These are phyloP conservation scores for Fusarium odoratissimum DNA, from an alignment of 2,329 filamentous ascomycete species.

Conservation along the genomic window DNA sequence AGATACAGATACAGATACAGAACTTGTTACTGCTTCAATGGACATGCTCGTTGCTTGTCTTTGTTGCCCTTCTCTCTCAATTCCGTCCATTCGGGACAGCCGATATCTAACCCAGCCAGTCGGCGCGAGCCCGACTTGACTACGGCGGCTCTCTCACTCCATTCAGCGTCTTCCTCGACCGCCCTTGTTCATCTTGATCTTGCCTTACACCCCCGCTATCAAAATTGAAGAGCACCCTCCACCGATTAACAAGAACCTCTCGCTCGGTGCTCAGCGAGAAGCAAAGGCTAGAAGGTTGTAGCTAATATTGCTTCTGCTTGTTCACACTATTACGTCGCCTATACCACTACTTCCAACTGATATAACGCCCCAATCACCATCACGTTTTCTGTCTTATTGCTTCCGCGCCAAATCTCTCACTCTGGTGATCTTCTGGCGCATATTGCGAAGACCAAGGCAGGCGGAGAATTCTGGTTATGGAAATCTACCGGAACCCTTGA, in stretches of 20 bases:
- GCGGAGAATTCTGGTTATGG: constrained; percentile 54
- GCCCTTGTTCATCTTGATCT: constrained; percentile 35
- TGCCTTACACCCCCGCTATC: constrained; percentile 36
- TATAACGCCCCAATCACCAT: constrained; percentile 36
- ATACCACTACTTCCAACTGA: constrained; percentile 29
- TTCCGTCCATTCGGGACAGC: constrained; percentile 41
- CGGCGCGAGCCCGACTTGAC: constrained; percentile 41
- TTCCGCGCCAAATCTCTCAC: constrained; percentile 36
- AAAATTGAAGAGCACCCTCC: constrained; percentile 13
- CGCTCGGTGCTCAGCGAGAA: constrained; percentile 24
- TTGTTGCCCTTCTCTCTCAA: constrained; percentile 40
- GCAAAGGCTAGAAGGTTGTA: constrained; percentile 32
- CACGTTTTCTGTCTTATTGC: constrained; percentile 45
- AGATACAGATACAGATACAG: constrained; percentile 26
- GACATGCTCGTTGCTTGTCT: constrained; percentile 27
- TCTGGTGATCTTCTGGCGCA: constrained; percentile 38
- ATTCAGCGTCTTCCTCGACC: constrained; percentile 32
- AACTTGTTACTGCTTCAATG: constrained; percentile 25
- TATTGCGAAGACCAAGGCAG: constrained; percentile 42
- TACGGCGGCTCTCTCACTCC: constrained; percentile 30
- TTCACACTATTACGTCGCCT: constrained; percentile 15
- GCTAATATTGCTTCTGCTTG: constrained; percentile 28
- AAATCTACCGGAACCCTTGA: constrained; percentile 50
- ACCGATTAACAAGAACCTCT: constrained; percentile 34
- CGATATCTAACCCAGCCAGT: constrained; percentile 40